These are phyloP conservation scores for Tephrocybe sp. DNA, from an alignment of 768 basidiomycete species.

Conservation along the genomic window DNA sequence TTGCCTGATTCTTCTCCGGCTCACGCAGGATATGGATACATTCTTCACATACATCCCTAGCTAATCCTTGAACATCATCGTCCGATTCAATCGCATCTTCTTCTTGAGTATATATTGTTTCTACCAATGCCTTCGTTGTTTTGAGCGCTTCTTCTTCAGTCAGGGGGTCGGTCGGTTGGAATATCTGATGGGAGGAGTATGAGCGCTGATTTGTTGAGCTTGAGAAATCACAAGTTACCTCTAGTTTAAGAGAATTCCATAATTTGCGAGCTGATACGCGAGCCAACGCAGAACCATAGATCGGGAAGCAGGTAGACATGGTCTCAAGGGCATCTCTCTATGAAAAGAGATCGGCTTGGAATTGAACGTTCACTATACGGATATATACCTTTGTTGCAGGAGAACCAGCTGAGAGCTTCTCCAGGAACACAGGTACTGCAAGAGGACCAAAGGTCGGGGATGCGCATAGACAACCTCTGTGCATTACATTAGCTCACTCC, in stretches of 20 bases:
- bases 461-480: slow-evolving; percentile 73
- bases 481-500: background rate
- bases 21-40: slow-evolving; percentile 78
- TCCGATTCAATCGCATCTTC: slow-evolving; percentile 36
- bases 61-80: slow-evolving; percentile 53
- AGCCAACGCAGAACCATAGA: slow-evolving; percentile 70
- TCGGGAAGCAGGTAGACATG: slow-evolving; percentile 72
- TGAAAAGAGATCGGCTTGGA: background rate
- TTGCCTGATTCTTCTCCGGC: slow-evolving; percentile 92
- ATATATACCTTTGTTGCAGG: slow-evolving; percentile 74
- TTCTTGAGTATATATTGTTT: slow-evolving; percentile 61
- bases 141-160: slow-evolving; percentile 76
- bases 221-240: slow-evolving; percentile 45
- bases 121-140: slow-evolving; percentile 68
- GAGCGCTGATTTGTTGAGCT: background rate
- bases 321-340: slow-evolving; percentile 87
- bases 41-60: slow-evolving; percentile 74
- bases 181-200: slow-evolving; percentile 53
- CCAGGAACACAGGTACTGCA: slow-evolving; percentile 85
- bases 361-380: background rate
- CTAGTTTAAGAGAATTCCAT: slow-evolving; percentile 91
- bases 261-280: slow-evolving; percentile 66
- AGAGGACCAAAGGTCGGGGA: slow-evolving; percentile 80
- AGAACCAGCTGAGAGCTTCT: slow-evolving; percentile 84
- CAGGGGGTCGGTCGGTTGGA: slow-evolving; percentile 81